Base-by-base conservation (phyloP, 2,329 filamentous ascomycete genomes). In the Fusarium coicis region DNA sequence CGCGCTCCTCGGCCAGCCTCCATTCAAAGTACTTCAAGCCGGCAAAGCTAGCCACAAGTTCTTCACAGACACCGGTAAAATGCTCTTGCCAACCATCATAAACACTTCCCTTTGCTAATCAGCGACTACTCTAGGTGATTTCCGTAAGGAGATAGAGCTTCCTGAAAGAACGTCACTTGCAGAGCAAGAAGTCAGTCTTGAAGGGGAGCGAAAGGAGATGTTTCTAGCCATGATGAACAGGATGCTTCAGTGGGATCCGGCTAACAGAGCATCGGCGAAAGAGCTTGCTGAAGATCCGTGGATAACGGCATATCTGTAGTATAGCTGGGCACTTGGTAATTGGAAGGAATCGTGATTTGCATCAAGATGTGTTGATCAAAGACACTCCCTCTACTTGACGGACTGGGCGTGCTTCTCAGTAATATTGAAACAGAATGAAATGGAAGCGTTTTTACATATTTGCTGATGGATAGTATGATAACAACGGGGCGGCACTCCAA, bases 1-100 rank as follows among this genome's bases (percentile, higher is more conserved):
- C 19, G 78, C 71, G 10, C 74, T 88, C 7, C 82, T 88, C 46
- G 86, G 85, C 0, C 79, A 78, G 2, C 85, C 85, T 4, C 83
- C 85, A 4, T 59, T 72, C 4, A 72, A 67, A 6, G 75, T 86
- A 8, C 77, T 85, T 74, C 60, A 72, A 0, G 76, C 54, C 16
- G 83, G 82, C 4, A 72, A 76, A 10, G 61, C 74, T 12, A 82
- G 61, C 2, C 42, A 64, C 1, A 83, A 82, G 52, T 86, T 84
- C 75, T 86, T 85, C 56, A 79, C 81, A 0, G 68, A 79, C 8
- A 55, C 80, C 62, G 83, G 83, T 81, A 79, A 36, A 36, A 36
- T 36, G 3, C 15, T 36, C 16, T 16, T 10, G 34, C 34, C 34
- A 3, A 7, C 32, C 15, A 36, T 18, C 34, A 36, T 36, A 9